Base-by-base conservation (phyloP, 208 protist species). In the Leishmania aethiopica region DNA sequence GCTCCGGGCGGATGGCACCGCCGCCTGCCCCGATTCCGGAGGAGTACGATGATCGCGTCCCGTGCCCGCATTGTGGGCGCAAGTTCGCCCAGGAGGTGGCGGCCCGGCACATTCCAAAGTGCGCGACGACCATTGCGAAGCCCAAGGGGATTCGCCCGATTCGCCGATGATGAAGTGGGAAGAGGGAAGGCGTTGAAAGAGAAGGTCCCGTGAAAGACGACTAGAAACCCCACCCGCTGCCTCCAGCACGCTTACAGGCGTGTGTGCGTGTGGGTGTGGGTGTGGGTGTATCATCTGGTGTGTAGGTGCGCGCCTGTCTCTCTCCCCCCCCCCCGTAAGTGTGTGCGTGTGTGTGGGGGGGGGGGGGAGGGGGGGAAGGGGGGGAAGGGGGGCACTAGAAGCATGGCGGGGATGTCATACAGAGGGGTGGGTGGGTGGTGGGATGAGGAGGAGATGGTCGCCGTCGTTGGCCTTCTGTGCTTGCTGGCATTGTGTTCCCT, bases 101-200 rank as follows among this genome's bases (percentile, higher is more conserved):
- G 6, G 88, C 89, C 60, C 88, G 96, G 37, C 96, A 98, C 85
- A 98, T 98, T 45, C 96, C 96, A 3, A 96, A 95, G 84, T 98
- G 96, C 69, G 90, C 91, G 32, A 97, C 82, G 70, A 98, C 96
- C 49, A 80, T 94, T 45, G 92, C 93, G 47, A 98, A 97, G 85
- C 96, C 96, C 15, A 96, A 94, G 74, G 94, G 89, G 49, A 88
- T 98, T 62, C 90, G 88, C 2, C 92, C 92, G 10, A 91, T 90
- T 64, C 87, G 90, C 22, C 86, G 88, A 71, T 92, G 77, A 84
- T 2, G 62, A 47, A 37, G 22, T 8, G 72, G 32, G 17, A 22
- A 60, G 60, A 51, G 32, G n/a, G 3, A 47, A 2, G 35, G 40
- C 4, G 51, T 35, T 13, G n/a, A 2, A 37, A 60, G 47, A 17